Evolutionary conservation across 139 green algal species (phyloP), one percentile per base, ranked within the genome.

Genomic region (Astrephomene gubernaculifera): DNA sequence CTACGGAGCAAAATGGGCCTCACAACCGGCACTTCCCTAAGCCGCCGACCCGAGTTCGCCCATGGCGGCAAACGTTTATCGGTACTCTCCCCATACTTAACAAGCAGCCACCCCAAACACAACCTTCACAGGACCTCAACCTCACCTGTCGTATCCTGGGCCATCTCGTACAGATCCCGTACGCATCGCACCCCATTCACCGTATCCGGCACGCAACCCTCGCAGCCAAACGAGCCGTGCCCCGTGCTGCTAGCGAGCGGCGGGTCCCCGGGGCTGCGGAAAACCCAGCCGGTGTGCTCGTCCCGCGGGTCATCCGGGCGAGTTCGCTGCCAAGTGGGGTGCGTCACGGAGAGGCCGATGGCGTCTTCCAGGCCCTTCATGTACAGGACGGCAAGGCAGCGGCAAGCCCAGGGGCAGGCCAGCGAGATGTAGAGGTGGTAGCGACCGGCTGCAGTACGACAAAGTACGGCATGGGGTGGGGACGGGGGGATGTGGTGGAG

Each of bases 401-500:
- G 88, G 68, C 63, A 92, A 0, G 97, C 97, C 96, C 97, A 99
- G 31, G 97, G 97, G 79, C 97, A 99, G 0, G 96, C 97, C 36
- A 96, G 94, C 21, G 90, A 94, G n/a, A 99, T 90, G 89, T 99
- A 99, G 44, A 99, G 93, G 81, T 98, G 95, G 87, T 99, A 99
- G 17, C 97, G 90, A 19, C 87, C 92, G 73, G 91, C 93, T 95
- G 90, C 74, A 57, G 14, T 17, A 57, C 14, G 49, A 57, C 17
- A 17, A 17, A 25, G 49, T 57, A 57, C 49, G 49, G 12, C 14
- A 57, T 57, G 49, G 49, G 17, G 17, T 25, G 49, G 49, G 49
- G 6, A 22, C 19, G 24, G 57, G 57, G 57, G 57, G 17, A 65
- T 9, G 24, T 65, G 17, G 19, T 27, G 57, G 49, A 57, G 49